Conservation (phyloP, 2,329 filamentous ascomycete species). For the Aspergillus spinulosporus region DNA sequence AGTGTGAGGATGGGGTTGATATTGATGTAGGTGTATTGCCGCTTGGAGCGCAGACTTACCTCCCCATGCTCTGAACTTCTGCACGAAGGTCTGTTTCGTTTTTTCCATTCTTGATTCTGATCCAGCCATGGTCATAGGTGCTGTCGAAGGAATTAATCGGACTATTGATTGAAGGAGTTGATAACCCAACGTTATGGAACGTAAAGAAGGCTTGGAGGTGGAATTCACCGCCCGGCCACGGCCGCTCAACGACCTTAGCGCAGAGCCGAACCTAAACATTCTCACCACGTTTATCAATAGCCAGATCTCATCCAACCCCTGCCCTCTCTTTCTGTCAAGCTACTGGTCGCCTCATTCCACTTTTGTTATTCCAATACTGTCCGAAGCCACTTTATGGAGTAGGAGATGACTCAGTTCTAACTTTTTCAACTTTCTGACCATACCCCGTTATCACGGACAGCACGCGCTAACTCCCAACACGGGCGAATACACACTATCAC, state of each 20-base stretch:
- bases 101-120: slow-evolving; percentile 32
- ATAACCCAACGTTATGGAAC: too few relatives aligned
- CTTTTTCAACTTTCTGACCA: too few relatives aligned
- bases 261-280: slow-evolving; percentile 22
- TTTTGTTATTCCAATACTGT: not conserved
- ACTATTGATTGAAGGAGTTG: too few relatives aligned
- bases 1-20: not conserved
- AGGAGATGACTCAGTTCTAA: too few relatives aligned
- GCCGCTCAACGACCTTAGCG: slow-evolving; percentile 22
- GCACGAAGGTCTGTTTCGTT: slow-evolving; percentile 41
- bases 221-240: slow-evolving; percentile 11
- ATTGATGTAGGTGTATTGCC: not conserved
- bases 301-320: slow-evolving; percentile 15
- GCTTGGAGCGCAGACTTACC: slow-evolving; percentile 31
- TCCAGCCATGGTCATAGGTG: slow-evolving; percentile 26
- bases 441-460: not conserved
- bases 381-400: too few relatives aligned
- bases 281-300: slow-evolving; percentile 32
- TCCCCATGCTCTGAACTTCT: slow-evolving; percentile 45
- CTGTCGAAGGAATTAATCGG: too few relatives aligned
- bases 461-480: not conserved
- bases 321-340: slow-evolving; percentile 1
- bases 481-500: not conserved
- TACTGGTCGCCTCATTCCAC: slow-evolving; percentile 2
- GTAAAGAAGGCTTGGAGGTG: not conserved